Base-by-base conservation (phyloP, 164 flowering plant genomes). In the Hamamelis virginiana region DNA sequence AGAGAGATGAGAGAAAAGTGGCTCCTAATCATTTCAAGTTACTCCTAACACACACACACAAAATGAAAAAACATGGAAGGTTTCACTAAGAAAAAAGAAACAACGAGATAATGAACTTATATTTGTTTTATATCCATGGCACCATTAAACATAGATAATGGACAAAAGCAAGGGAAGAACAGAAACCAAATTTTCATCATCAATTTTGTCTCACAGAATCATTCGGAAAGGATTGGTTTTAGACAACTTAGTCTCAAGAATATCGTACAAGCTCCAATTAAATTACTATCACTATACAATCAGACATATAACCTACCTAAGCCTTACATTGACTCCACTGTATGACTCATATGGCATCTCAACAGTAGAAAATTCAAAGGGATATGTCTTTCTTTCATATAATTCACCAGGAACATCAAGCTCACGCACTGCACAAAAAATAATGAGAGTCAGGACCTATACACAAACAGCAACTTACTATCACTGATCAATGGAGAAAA, bases 371-470 rank as follows among this genome's bases (percentile, higher is more conserved):
- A 87, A 87, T 66, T 87, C 91, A 77, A 87, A 87, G 16, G 86
- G 85, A 50, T 82, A 87, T 27, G 81, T 74, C 74, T 87, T 87
- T 72, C 72, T 82, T 77, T 87, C 91, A 77, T 87, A 85, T 26
- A 87, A 75, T n/a, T 87, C 91, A 70, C 91, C 89, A 65, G 91
- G 91, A 68, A 87, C 89, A 77, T 87, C 91, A 63, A 87, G 75
- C 75, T 87, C 91, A 62, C 91, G 84, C 68, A 85, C 91, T 87
- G 79, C 53, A 50, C 77, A 77, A 9, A 66, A 28, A 19, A 16
- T 33, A 71, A 61, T 2, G 18, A 65, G 21, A 62, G 10, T 73
- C 15, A 50, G 19, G 53, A n/a, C 5, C n/a, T 50, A 50, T 14
- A 13, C n/a, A 45, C 47, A 0, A 44, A 15, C 25, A 38, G n/a